phyloP scores from a whole-genome alignment of 2,329 filamentous ascomycete species.

The Aspergillus brasiliensis region DNA sequence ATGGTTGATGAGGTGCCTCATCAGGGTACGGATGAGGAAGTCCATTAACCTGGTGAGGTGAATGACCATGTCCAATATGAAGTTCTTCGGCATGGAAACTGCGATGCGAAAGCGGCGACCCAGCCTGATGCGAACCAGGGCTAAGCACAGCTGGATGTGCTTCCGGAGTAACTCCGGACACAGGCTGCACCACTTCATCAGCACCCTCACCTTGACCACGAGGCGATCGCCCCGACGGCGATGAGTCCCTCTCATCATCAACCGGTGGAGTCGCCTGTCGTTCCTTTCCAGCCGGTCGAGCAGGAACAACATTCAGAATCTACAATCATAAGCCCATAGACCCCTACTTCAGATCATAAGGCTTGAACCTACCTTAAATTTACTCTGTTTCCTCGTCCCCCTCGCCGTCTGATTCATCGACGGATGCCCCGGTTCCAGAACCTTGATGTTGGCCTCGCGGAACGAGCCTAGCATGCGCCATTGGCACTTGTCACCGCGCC shows the following conservation, averaged over 20 bases:
- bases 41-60: background rate
- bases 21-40: background rate
- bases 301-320: constrained; percentile 27
- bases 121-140: background rate
- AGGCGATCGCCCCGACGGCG: background rate
- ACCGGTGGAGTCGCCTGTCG: background rate
- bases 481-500: constrained; percentile 32
- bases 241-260: background rate
- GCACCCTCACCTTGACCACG: background rate
- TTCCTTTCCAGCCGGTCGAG: background rate
- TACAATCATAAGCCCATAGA: background rate
- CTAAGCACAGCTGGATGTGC: background rate
- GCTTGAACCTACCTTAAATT: constrained; percentile 22
- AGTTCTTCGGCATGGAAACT: background rate
- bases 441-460: constrained; percentile 33
- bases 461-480: constrained; percentile 36
- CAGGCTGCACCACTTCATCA: background rate
- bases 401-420: constrained; percentile 31
- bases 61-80: background rate
- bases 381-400: constrained; percentile 23
- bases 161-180: background rate
- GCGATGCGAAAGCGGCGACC: background rate
- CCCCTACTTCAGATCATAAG: no score
- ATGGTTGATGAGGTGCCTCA: constrained; percentile 13
- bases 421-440: constrained; percentile 31